A percentile compares a stretch with the other conserved stretches of the same genome.
Conservation (phyloP, 208 protist genomes). For the Polymyxa betae region DNA sequence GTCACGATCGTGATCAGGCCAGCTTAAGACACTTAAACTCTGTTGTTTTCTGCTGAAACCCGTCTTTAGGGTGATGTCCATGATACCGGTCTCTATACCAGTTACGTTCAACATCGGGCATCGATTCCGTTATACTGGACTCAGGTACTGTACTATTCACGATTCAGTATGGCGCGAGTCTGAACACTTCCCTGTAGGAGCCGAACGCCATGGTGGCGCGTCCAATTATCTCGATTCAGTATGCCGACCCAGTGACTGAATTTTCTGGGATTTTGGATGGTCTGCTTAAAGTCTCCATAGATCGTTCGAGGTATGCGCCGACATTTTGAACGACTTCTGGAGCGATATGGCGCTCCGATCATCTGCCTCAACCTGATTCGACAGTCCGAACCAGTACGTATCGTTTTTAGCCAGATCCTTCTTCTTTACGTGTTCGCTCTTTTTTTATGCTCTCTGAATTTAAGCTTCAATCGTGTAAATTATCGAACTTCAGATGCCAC, state of each 20-base stretch:
- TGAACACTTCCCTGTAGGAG: slow-evolving; percentile 49
- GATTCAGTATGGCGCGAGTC: not conserved
- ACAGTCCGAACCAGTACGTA: not conserved
- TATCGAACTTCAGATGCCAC: no score
- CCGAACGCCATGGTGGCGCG: slow-evolving; percentile 65
- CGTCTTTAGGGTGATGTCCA: slow-evolving; percentile 15
- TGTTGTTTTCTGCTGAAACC: not conserved
- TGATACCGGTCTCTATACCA: slow-evolving; percentile 21
- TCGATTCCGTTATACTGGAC: slow-evolving; percentile 63
- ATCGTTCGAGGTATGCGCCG: not conserved
- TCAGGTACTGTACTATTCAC: not conserved
- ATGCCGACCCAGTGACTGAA: slow-evolving; percentile 45
- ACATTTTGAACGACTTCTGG: slow-evolving; percentile 56
- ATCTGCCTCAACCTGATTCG: slow-evolving; percentile 48
- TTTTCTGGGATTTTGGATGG: not conserved
- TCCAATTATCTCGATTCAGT: slow-evolving; percentile 58
- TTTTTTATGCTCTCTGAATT: no score
- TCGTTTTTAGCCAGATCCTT: no score
- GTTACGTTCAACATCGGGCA: slow-evolving; percentile 60
- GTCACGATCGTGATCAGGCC: slow-evolving; percentile 31
- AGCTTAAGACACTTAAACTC: not conserved
- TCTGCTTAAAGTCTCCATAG: not conserved
- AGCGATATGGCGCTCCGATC: slow-evolving; percentile 41
- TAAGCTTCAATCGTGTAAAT: no score
- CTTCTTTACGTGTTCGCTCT: no score